A percentile compares a stretch with the other conserved stretches of the same genome.
Evolutionary conservation across 148 eudicot genomes (phyloP).

Genomic region (Silene uniflora): DNA sequence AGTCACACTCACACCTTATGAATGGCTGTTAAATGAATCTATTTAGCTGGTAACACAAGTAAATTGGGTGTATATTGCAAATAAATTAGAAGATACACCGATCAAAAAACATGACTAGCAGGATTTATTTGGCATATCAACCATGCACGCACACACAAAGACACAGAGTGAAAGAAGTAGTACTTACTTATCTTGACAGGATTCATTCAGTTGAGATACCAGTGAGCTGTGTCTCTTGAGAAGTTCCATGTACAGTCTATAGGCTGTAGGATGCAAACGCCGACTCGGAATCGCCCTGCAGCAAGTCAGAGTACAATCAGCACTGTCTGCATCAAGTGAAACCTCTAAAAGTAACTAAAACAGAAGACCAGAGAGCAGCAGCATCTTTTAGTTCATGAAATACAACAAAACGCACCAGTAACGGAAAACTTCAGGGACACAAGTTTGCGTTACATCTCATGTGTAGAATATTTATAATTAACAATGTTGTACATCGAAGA

Average conservation of each 20-base stretch:
- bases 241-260: conserved; percentile 84
- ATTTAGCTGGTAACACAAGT: neutral
- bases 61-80: neutral
- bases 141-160: neutral
- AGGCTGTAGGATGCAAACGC: conserved; percentile 58
- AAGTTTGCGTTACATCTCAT: no score
- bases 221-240: conserved; percentile 65
- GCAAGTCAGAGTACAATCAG: conserved; percentile 21
- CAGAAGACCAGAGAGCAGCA: neutral
- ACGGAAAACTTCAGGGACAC: neutral
- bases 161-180: conserved; percentile 7
- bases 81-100: neutral
- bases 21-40: neutral
- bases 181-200: conserved; percentile 60
- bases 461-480: no score
- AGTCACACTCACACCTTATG: neutral
- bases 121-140: neutral
- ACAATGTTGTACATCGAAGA: no score
- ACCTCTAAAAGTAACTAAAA: neutral
- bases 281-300: conserved; percentile 68
- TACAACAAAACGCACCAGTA: neutral
- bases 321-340: neutral
- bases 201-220: conserved; percentile 50
- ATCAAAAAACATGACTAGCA: neutral
- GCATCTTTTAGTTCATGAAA: neutral